Percentiles rank a stretch among this genome's conserved stretches.
Conservation (phyloP, 2,329 filamentous ascomycete genomes). For the Lasiodiplodia sp. region DNA sequence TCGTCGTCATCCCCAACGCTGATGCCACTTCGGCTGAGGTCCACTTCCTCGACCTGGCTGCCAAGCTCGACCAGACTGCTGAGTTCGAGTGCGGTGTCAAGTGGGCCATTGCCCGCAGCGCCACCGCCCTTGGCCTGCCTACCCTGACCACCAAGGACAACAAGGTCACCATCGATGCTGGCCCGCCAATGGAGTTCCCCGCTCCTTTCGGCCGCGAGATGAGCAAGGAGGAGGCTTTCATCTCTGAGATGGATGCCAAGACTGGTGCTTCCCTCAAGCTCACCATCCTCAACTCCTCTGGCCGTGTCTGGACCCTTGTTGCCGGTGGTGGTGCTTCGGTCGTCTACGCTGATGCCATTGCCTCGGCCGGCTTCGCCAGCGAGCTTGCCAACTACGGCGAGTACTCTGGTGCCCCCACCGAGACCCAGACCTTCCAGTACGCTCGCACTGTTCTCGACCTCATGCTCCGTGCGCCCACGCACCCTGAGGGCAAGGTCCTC, state of each 20-base stretch:
- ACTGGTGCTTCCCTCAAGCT: constrained; percentile 98
- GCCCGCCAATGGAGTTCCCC: constrained; percentile 98
- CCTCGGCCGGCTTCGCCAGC: constrained; percentile 90
- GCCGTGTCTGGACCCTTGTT: constrained; percentile 97
- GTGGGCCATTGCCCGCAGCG: constrained; percentile 95
- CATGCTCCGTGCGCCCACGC: constrained; percentile 88
- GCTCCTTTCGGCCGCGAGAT: constrained; percentile 98
- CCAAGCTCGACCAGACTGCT: constrained; percentile 98
- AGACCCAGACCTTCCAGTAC: constrained; percentile 99
- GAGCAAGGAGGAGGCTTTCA: constrained; percentile 99
- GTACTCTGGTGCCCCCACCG: constrained; percentile 98
- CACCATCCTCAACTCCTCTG: constrained; percentile 89
- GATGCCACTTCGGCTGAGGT: constrained; percentile 92
- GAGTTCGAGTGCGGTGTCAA: constrained; percentile 99
- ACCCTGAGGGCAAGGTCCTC: constrained; percentile 93
- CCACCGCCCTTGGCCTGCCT: constrained; percentile 85
- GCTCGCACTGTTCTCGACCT: constrained; percentile 95
- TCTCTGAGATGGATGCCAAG: constrained; percentile 98
- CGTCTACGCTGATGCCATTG: constrained; percentile 98
- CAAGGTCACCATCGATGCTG: constrained; percentile 93
- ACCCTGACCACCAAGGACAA: constrained; percentile 65
- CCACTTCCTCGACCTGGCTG: constrained; percentile 97
- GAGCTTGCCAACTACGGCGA: constrained; percentile 99
- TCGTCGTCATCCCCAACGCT: constrained; percentile 96
- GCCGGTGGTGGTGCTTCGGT: constrained; percentile 99